A percentile compares a stretch with the other conserved stretches of the same genome.
phyloP scores from a whole-genome alignment of 371 early-diverging fungal genomes.

The Capillidium heterosporum region DNA sequence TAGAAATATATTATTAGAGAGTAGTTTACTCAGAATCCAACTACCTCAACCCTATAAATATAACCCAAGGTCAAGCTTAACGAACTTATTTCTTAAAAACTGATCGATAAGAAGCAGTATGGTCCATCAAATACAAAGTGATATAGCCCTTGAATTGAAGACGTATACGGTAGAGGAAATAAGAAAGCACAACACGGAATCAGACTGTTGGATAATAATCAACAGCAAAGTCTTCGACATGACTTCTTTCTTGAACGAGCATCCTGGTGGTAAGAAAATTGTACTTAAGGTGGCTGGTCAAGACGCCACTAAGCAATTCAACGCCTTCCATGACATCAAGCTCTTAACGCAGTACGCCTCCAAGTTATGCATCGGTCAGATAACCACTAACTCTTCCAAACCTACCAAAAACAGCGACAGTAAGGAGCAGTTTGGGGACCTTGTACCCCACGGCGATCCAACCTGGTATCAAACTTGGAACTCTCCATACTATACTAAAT shows the following conservation, averaged over 20 bases:
- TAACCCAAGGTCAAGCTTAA: background rate
- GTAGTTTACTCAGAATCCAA: too few relatives aligned
- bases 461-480: constrained; percentile 64
- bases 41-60: background rate
- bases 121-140: too few relatives aligned
- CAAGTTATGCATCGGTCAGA: constrained; percentile 31
- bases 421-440: constrained; percentile 37
- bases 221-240: constrained; percentile 67
- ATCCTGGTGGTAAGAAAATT: constrained; percentile 71
- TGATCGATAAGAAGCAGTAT: too few relatives aligned
- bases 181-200: constrained; percentile 40
- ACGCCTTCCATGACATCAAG: constrained; percentile 50
- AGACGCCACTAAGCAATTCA: constrained; percentile 78
- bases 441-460: constrained; percentile 66
- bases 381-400: constrained; percentile 25
- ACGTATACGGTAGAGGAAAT: constrained; percentile 47
- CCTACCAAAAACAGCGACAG: background rate
- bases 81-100: too few relatives aligned
- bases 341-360: constrained; percentile 35
- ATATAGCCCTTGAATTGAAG: too few relatives aligned
- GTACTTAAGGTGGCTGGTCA: constrained; percentile 62
- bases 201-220: constrained; percentile 86
- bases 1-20: too few relatives aligned
- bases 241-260: constrained; percentile 64
- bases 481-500: constrained; percentile 61